Conservation (phyloP, 768 basidiomycete genomes). For the Ephemerocybe angulata region DNA sequence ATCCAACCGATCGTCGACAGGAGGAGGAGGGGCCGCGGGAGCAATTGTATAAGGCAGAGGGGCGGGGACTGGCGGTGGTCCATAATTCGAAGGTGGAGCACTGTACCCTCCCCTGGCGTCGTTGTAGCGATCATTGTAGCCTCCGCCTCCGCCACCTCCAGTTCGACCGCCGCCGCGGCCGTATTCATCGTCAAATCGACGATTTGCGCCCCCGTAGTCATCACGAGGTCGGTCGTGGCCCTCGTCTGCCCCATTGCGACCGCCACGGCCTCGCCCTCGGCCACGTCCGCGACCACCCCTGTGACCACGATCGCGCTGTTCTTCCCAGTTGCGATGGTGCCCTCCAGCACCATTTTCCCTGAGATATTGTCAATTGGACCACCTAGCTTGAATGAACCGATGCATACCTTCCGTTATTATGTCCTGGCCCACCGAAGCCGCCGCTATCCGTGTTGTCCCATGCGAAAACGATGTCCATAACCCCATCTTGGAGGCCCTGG, state of each 20-base stretch:
- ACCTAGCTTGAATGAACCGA: conserved; percentile 11
- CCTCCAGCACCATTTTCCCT: conserved; percentile 38
- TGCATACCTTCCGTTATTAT: conserved; percentile 26
- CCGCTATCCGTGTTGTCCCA: conserved; percentile 60
- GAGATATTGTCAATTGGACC: not conserved
- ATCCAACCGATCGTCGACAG: conserved; percentile 74
- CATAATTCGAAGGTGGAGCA: conserved; percentile 28
- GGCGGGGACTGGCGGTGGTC: conserved; percentile 20
- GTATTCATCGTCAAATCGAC: conserved; percentile 42
- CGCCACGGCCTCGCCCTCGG: conserved; percentile 38
- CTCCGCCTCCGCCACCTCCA: conserved; percentile 31
- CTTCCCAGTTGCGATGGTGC: conserved; percentile 39
- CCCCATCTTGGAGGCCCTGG: conserved; percentile 77
- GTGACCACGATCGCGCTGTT: conserved; percentile 32
- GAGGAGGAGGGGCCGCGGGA: conserved; percentile 28
- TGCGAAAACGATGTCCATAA: conserved; percentile 82
- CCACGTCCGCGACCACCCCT: conserved; percentile 41
- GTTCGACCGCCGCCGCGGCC: conserved; percentile 37
- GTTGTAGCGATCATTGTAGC: conserved; percentile 44
- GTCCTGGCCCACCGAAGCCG: not conserved
- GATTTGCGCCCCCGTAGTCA: conserved; percentile 47
- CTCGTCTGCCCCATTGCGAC: conserved; percentile 18
- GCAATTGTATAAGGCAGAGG: conserved; percentile 5
- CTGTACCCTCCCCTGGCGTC: conserved; percentile 37
- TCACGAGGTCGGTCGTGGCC: not conserved